Evolutionary conservation across 768 basidiomycete genomes (phyloP).

Genomic region (Xerocomellus intermedius): DNA sequence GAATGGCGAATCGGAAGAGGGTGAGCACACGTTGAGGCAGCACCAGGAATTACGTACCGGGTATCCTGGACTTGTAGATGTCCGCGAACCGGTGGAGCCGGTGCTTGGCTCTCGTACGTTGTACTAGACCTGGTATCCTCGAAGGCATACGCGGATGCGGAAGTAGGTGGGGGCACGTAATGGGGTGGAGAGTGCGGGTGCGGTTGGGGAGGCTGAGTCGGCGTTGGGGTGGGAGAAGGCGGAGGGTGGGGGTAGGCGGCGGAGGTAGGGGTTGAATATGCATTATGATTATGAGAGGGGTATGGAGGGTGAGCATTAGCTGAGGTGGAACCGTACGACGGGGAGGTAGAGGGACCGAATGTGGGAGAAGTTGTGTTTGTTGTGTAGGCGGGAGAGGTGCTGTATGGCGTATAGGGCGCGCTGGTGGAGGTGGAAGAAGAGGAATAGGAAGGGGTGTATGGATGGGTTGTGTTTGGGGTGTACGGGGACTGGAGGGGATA

Average conservation of each 20-base stretch:
- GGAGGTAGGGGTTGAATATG: slow-evolving; percentile 27
- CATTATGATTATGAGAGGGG: slow-evolving; percentile 15
- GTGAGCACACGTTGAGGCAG: neutral
- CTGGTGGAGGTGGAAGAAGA: slow-evolving; percentile 20
- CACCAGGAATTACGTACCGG: slow-evolving; percentile 17
- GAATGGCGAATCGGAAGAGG: slow-evolving; percentile 10
- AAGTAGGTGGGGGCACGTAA: slow-evolving; percentile 22
- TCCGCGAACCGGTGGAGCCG: slow-evolving; percentile 15
- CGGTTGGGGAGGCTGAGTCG: slow-evolving; percentile 25
- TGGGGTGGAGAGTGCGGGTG: slow-evolving; percentile 21
- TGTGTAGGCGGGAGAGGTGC: slow-evolving; percentile 18
- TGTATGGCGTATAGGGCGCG: slow-evolving; percentile 21
- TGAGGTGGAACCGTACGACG: slow-evolving; percentile 14
- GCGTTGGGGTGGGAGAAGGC: slow-evolving; percentile 31
- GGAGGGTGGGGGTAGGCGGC: slow-evolving; percentile 29
- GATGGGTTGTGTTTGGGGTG: slow-evolving; percentile 17
- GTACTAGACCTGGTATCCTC: slow-evolving; percentile 20
- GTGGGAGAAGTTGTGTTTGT: slow-evolving; percentile 24
- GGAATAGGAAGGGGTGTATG: slow-evolving; percentile 13
- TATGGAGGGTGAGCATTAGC: slow-evolving; percentile 15
- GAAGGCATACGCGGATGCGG: slow-evolving; percentile 20
- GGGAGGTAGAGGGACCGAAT: slow-evolving; percentile 21
- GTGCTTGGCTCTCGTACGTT: slow-evolving; percentile 18
- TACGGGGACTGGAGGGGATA: slow-evolving; percentile 22
- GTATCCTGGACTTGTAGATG: slow-evolving; percentile 22